Conservation (phyloP, 2,329 filamentous ascomycete species). For the Colletotrichum chrysophilum region DNA sequence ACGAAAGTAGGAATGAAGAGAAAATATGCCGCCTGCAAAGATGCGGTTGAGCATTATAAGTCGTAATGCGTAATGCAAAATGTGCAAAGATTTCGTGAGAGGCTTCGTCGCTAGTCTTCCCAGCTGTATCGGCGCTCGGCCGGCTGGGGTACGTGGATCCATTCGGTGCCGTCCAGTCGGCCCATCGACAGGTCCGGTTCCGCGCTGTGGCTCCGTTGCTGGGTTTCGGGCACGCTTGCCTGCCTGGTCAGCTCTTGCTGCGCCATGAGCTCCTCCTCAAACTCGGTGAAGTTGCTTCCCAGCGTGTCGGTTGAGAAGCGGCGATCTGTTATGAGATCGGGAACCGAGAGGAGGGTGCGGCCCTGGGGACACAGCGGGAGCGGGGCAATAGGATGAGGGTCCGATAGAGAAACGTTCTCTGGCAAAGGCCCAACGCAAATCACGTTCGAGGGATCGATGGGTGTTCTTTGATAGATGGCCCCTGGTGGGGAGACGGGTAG, state of each 20-base stretch:
- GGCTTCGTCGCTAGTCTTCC: conserved; percentile 42
- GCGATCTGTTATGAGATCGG: neutral
- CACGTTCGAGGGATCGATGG: conserved; percentile 58
- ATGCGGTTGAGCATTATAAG: neutral
- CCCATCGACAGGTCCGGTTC: conserved; percentile 29
- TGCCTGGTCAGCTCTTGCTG: conserved; percentile 31
- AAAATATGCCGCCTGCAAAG: neutral
- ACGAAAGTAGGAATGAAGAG: neutral
- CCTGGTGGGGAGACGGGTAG: conserved; percentile 30
- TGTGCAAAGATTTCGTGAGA: neutral
- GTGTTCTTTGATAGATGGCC: conserved; percentile 48
- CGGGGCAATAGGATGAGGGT: conserved; percentile 28
- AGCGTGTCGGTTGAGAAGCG: conserved; percentile 46
- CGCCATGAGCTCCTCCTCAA: conserved; percentile 48
- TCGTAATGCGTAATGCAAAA: neutral
- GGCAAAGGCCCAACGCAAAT: conserved; percentile 62
- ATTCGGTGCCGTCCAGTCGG: conserved; percentile 50
- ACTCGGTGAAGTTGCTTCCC: conserved; percentile 62
- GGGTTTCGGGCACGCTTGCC: conserved; percentile 20
- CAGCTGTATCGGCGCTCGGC: conserved; percentile 57
- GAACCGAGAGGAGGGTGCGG: conserved; percentile 21
- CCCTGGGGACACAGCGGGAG: conserved; percentile 27
- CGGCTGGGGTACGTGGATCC: conserved; percentile 57
- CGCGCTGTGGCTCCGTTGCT: conserved; percentile 23
- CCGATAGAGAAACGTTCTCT: conserved; percentile 47